A percentile compares a stretch with the other conserved stretches of the same genome.
Evolutionary conservation across 2,329 filamentous ascomycete species (phyloP).

Genomic region (Neofusicoccum parvum): DNA sequence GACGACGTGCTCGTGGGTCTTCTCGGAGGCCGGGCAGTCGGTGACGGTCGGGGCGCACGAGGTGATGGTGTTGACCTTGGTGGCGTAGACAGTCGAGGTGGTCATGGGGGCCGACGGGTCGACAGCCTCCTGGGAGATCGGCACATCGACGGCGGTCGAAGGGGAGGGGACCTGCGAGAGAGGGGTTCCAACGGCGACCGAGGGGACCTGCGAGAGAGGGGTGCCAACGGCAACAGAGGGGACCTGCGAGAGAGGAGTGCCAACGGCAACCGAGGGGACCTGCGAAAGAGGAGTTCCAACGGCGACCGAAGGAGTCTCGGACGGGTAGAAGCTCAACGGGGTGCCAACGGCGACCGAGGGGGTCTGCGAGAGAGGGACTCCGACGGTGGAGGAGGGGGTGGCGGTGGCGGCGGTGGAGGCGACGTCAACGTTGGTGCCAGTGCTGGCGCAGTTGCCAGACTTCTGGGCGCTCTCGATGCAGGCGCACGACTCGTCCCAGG

Average conservation of each 20-base stretch:
- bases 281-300: background rate
- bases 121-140: background rate
- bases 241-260: background rate
- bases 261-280: background rate
- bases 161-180: background rate
- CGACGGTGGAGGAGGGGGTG: background rate
- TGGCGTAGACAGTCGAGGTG: constrained; percentile 20
- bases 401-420: background rate
- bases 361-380: background rate
- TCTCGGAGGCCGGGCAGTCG: constrained; percentile 24
- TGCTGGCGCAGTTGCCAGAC: background rate
- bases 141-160: background rate
- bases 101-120: background rate
- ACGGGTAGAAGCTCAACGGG: background rate
- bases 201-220: background rate
- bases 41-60: constrained; percentile 20
- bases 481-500: constrained; percentile 18
- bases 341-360: background rate
- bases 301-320: background rate
- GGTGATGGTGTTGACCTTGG: constrained; percentile 19
- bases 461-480: constrained; percentile 13
- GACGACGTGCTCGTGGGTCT: constrained; percentile 22
- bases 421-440: background rate
- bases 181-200: background rate
- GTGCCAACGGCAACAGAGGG: background rate